Evolutionary conservation across 2,329 filamentous ascomycete genomes (phyloP).

Genomic region (Colletotrichum truncatum): DNA sequence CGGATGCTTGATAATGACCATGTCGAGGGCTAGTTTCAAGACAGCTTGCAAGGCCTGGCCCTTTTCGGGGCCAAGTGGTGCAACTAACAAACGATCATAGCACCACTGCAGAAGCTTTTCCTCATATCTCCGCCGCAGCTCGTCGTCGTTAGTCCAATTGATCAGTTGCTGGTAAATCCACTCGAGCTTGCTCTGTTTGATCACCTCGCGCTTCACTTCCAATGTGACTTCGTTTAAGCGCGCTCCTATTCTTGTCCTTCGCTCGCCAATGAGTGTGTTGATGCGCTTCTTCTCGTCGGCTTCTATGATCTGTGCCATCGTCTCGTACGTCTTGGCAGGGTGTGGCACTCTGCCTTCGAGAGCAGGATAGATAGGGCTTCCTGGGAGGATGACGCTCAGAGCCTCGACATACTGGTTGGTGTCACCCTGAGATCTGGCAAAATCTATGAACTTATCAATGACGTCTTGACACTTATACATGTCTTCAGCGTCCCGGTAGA

Average conservation of each 20-base stretch:
- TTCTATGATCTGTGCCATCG: conserved; percentile 85
- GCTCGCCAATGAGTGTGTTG: conserved; percentile 88
- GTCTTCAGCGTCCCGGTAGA: conserved; percentile 75
- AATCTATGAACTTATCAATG: conserved; percentile 82
- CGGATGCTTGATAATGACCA: conserved; percentile 96
- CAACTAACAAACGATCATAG: conserved; percentile 78
- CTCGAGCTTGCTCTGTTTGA: conserved; percentile 79
- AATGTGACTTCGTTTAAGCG: conserved; percentile 83
- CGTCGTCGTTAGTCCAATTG: conserved; percentile 90
- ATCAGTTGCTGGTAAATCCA: conserved; percentile 84
- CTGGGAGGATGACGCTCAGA: conserved; percentile 79
- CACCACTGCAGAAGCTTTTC: conserved; percentile 87
- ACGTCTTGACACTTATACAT: conserved; percentile 71
- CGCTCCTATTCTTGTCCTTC: conserved; percentile 87
- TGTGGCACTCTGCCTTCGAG: conserved; percentile 86
- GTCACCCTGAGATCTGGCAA: conserved; percentile 77
- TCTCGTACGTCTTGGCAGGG: conserved; percentile 82
- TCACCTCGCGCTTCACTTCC: conserved; percentile 89
- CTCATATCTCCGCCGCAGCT: conserved; percentile 83
- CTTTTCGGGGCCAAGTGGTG: conserved; percentile 73
- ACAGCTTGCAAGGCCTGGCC: conserved; percentile 75
- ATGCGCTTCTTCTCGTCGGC: conserved; percentile 88
- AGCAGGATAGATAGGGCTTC: conserved; percentile 80
- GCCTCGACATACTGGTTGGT: conserved; percentile 79
- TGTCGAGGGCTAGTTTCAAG: conserved; percentile 81